Percentiles rank a stretch among this genome's conserved stretches.
Evolutionary conservation across 441 rosid genomes (phyloP).

Genomic region (Pelargonium fulgidum): DNA sequence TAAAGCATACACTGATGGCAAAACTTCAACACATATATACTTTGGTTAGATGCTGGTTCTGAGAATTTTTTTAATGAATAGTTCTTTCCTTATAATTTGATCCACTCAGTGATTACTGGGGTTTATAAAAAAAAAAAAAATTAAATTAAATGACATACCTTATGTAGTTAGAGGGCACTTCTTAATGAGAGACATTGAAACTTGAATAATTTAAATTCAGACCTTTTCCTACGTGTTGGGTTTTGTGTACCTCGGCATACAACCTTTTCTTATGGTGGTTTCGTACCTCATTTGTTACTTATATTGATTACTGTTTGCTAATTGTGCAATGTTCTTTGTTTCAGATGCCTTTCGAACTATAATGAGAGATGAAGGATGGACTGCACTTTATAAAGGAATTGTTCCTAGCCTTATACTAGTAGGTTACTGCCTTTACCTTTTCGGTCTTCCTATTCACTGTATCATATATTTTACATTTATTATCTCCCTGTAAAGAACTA

Average conservation of each 20-base stretch:
- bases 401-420: constrained; percentile 78
- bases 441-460: not conserved
- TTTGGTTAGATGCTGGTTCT: not conserved
- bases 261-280: constrained; percentile 1
- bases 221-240: not conserved
- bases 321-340: constrained; percentile 18
- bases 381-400: constrained; percentile 75
- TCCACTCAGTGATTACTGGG: not conserved
- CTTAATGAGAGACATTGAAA: not conserved
- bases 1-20: not conserved
- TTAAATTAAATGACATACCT: not conserved
- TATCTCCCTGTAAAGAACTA: not conserved
- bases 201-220: not conserved
- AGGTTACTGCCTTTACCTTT: constrained; percentile 25
- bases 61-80: not conserved
- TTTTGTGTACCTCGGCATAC: constrained; percentile 2
- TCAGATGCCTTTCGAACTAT: constrained; percentile 85
- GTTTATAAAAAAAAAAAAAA: not conserved
- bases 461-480: not conserved
- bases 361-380: constrained; percentile 83
- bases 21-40: constrained; percentile 2
- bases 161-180: not conserved
- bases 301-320: constrained; percentile 10
- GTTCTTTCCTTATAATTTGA: not conserved
- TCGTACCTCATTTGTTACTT: not conserved